phyloP scores from a whole-genome alignment of 768 basidiomycete genomes.

The Suillus luteus region DNA sequence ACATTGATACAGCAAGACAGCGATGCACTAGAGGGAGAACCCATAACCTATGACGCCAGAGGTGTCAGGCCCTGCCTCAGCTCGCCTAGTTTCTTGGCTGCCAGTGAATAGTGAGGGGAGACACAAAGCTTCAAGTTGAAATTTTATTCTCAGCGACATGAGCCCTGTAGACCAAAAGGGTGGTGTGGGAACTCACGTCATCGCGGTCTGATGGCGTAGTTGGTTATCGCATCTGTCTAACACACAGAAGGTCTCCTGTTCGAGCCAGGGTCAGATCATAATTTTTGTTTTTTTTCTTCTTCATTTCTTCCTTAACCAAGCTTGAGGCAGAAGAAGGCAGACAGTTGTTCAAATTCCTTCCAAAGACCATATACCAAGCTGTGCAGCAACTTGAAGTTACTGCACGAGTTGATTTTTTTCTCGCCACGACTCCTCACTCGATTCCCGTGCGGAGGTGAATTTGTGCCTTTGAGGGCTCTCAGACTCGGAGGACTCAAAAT shows the following conservation, averaged over 20 bases:
- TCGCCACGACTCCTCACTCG: slow-evolving; percentile 41
- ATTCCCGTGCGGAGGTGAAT: slow-evolving; percentile 50
- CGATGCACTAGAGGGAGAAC: no score
- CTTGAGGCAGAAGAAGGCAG: background rate
- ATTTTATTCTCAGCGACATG: no score
- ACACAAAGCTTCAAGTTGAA: no score
- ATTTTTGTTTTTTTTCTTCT: background rate
- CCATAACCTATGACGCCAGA: no score
- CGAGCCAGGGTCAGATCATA: slow-evolving; percentile 7
- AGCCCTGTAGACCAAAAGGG: background rate
- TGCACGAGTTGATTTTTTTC: slow-evolving; percentile 33
- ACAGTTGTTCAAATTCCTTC: slow-evolving; percentile 3
- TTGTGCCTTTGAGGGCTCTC: slow-evolving; percentile 42
- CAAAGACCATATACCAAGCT: background rate
- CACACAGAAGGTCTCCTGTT: slow-evolving; percentile 50
- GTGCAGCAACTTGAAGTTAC: slow-evolving; percentile 29
- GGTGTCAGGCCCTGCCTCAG: no score
- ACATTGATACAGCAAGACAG: no score
- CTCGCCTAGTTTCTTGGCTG: no score
- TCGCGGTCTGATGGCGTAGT: slow-evolving; percentile 23
- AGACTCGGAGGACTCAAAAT: background rate
- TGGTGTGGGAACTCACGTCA: slow-evolving; percentile 8
- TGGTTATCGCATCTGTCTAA: slow-evolving; percentile 84
- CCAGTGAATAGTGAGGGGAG: no score
- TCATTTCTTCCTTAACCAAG: no score